Conservation (phyloP, 768 basidiomycete genomes). For the Cystofilobasidium bisporidii region DNA sequence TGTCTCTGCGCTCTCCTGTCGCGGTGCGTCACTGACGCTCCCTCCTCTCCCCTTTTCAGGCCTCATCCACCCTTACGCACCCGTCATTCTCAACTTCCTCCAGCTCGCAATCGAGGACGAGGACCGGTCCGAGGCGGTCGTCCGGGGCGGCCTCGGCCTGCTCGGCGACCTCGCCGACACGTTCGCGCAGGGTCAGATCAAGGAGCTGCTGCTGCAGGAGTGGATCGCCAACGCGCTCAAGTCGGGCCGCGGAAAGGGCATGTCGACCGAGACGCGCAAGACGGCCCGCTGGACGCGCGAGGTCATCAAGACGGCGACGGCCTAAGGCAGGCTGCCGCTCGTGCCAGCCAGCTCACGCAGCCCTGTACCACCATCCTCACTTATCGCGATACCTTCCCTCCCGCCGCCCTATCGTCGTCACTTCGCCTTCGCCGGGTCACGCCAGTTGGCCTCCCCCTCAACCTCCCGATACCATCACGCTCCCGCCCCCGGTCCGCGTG, state of each 20-base stretch:
- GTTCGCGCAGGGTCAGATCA: slow-evolving; percentile 71
- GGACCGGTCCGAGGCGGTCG: slow-evolving; percentile 67
- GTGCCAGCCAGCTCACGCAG: too few species aligned
- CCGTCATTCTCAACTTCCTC: slow-evolving; percentile 63
- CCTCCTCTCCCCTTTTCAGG: slow-evolving; percentile 30
- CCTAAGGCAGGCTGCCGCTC: slow-evolving; percentile 37
- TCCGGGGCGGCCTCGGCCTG: slow-evolving; percentile 69
- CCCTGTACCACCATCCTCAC: too few species aligned
- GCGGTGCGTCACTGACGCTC: neutral
- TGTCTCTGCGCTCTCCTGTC: slow-evolving; percentile 1
- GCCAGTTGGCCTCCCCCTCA: too few species aligned
- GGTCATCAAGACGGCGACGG: slow-evolving; percentile 44
- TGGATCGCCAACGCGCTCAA: slow-evolving; percentile 68
- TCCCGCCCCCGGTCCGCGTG: too few species aligned
- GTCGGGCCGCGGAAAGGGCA: slow-evolving; percentile 53
- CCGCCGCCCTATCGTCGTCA: too few species aligned
- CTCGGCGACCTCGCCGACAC: slow-evolving; percentile 87
- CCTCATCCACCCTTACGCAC: slow-evolving; percentile 60
- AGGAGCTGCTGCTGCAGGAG: slow-evolving; percentile 62
- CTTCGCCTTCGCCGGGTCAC: too few species aligned
- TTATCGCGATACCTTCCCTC: too few species aligned
- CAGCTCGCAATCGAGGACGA: slow-evolving; percentile 69
- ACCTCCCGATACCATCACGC: too few species aligned
- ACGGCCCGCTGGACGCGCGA: slow-evolving; percentile 89
- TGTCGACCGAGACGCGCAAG: slow-evolving; percentile 70